phyloP scores from a whole-genome alignment of 805 yeast genomes.

The Zygotorulaspora sp. region DNA sequence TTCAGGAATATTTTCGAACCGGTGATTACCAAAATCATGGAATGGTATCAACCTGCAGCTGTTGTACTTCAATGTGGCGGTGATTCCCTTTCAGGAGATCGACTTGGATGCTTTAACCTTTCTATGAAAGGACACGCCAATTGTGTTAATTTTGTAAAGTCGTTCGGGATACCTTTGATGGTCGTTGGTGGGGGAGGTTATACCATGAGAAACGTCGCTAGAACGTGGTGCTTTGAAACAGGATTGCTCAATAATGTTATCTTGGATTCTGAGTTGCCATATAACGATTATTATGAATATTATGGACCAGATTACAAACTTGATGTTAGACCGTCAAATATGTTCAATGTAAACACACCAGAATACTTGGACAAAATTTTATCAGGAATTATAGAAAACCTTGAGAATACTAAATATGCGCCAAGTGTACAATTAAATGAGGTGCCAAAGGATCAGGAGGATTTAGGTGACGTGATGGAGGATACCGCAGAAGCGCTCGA shows the following conservation, averaged over 20 bases:
- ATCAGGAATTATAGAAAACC: conserved; percentile 67
- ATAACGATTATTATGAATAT: conserved; percentile 94
- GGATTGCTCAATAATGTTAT: conserved; percentile 66
- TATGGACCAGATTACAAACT: conserved; percentile 95
- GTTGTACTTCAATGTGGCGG: conserved; percentile 98
- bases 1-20: conserved; percentile 74
- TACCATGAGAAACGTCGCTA: conserved; percentile 90
- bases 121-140: conserved; percentile 93
- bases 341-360: conserved; percentile 93
- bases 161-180: conserved; percentile 84
- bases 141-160: conserved; percentile 84
- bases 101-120: conserved; percentile 89
- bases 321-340: conserved; percentile 91
- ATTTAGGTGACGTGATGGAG: conserved; percentile 80
- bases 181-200: conserved; percentile 98
- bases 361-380: conserved; percentile 84
- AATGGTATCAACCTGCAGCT: conserved; percentile 87
- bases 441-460: conserved; percentile 86
- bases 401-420: conserved; percentile 88
- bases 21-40: conserved; percentile 83
- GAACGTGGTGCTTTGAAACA: conserved; percentile 96
- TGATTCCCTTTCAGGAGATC: conserved; percentile 88
- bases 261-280: conserved; percentile 69
- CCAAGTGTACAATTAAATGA: conserved; percentile 94
- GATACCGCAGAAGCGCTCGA: conserved; percentile 76